Evolutionary conservation across 2,329 filamentous ascomycete genomes (phyloP), one percentile per base, ranked within the genome.

Genomic region (Fusarium guadeloupense): DNA sequence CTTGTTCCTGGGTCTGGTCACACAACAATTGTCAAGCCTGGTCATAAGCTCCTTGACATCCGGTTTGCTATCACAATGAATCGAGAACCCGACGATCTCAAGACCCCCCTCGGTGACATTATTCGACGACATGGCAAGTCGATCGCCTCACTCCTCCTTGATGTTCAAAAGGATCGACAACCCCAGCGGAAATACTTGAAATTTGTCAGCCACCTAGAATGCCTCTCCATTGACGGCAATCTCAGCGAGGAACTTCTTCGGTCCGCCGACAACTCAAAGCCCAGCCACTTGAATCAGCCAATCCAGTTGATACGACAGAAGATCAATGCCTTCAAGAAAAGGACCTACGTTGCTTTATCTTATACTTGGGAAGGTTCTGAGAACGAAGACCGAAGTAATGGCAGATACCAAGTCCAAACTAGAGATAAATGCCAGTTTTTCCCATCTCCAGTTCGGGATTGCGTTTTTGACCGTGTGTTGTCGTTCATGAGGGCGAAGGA

Each of bases 331-430:
- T 50, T 50, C 8, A 2, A 50, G 23, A 2, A 50, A 19, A 2
- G 7, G 30, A 17, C 28, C 14, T 50, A 44, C 23, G n/a, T 50
- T 10, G 47, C 47, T 30, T 10, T 49, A n/a, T 49, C 46, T 34
- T 42, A 49, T 6, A 49, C 28, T 16, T 49, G 28, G 37, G 28
- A 16, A 3, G 13, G 9, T 9, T 41, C 46, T 13, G 28, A 49
- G 1, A 8, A 49, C 1, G 37, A 49, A 14, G 13, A 16, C 28
- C 46, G 20, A 8, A 8, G 0, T 12, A 41, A 20, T 2, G 46
- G 28, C 4, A 41, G 34, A 41, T 49, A 49, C 4, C 25, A 20
- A 16, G 13, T 49, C 16, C 4, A 41, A 20, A 49, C 6, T 4
- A 49, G 46, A 41, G 16, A 25, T 20, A 0, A 12, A 4, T 6